Conservation (phyloP, 148 eudicot species). For the Pharnaceum exiguum region DNA sequence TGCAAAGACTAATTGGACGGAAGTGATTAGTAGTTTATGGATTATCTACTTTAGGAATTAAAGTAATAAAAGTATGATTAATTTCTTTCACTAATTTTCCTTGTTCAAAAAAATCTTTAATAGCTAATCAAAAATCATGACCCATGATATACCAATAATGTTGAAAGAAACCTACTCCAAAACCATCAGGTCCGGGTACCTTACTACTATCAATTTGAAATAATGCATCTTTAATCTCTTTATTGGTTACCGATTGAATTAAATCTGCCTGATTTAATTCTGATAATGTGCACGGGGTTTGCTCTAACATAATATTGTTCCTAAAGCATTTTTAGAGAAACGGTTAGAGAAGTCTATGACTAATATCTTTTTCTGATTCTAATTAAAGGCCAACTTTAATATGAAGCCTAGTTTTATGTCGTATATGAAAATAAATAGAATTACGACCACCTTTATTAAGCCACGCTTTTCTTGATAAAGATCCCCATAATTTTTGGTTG, state of each 20-base stretch:
- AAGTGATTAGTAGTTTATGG: background rate
- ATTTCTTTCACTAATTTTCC: background rate
- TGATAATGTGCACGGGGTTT: background rate
- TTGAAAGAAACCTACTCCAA: background rate
- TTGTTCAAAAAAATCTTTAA: background rate
- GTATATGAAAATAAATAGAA: too few species aligned
- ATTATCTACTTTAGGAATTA: background rate
- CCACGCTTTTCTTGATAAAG: too few species aligned
- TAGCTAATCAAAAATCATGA: background rate
- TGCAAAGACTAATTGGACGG: background rate
- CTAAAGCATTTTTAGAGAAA: too few species aligned
- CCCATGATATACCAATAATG: background rate
- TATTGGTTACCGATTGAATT: background rate
- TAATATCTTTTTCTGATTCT: too few species aligned
- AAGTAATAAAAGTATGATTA: background rate
- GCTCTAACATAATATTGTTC: too few species aligned
- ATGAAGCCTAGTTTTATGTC: too few species aligned
- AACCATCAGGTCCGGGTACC: background rate
- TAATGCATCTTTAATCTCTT: background rate
- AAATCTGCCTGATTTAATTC: background rate
- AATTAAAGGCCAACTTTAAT: too few species aligned
- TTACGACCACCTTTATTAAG: too few species aligned
- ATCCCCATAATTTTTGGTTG: too few species aligned
- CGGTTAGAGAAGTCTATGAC: too few species aligned
- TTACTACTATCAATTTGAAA: background rate